Percentiles rank a stretch among this genome's conserved stretches.
Conservation (phyloP, 495 filamentous ascomycete genomes). For the Trichoderma asperelloides region DNA sequence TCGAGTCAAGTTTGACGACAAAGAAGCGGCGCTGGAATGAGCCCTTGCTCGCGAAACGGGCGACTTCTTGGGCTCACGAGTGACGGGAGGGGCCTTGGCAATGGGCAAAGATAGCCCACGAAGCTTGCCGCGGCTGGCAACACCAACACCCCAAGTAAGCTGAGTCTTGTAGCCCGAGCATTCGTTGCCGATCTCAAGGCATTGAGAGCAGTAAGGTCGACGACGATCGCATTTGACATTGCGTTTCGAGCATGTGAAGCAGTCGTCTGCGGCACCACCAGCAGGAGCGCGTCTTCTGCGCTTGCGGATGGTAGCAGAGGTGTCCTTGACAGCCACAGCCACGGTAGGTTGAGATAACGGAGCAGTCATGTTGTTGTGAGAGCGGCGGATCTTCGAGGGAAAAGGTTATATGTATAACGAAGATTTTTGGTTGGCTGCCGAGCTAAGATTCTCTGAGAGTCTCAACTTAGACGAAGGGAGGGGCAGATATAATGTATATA, state of each 20-base stretch:
- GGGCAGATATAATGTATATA: neutral
- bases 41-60: constrained; percentile 28
- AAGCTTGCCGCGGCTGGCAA: constrained; percentile 92
- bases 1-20: neutral
- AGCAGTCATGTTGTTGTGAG: constrained; percentile 32
- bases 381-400: neutral
- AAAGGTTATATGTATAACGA: neutral
- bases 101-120: constrained; percentile 82
- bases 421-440: neutral
- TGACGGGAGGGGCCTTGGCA: constrained; percentile 56
- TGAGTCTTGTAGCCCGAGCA: constrained; percentile 97
- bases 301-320: constrained; percentile 52
- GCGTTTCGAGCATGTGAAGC: constrained; percentile 83
- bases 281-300: constrained; percentile 80
- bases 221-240: constrained; percentile 81
- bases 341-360: constrained; percentile 30
- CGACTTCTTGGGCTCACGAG: constrained; percentile 35
- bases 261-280: constrained; percentile 88
- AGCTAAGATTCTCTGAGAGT: neutral
- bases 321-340: constrained; percentile 23
- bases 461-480: neutral
- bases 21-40: constrained; percentile 22
- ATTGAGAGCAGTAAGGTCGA: constrained; percentile 91
- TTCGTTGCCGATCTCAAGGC: constrained; percentile 82
- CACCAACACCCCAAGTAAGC: constrained; percentile 95